Conservation (phyloP, 108 stramenopile genomes). For the Nitzschia sp. region DNA sequence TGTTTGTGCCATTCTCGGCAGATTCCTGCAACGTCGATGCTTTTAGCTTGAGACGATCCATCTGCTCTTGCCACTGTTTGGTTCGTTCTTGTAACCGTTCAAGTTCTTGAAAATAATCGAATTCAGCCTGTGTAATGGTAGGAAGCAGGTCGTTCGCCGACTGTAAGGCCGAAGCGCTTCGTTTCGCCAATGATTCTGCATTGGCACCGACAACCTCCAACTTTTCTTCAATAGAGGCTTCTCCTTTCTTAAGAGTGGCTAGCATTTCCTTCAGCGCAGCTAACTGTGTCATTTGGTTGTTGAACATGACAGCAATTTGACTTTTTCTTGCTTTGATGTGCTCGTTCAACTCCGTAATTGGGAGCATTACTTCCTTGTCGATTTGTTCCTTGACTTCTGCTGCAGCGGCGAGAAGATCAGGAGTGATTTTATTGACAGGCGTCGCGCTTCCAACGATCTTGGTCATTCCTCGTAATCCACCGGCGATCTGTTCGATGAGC, state of each 20-base stretch:
- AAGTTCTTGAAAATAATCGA: constrained; percentile 66
- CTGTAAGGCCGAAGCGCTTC: constrained; percentile 59
- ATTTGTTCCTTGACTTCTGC: constrained; percentile 57
- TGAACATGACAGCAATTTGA: constrained; percentile 42
- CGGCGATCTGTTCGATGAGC: constrained; percentile 44
- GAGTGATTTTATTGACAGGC: constrained; percentile 37
- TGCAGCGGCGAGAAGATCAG: constrained; percentile 64
- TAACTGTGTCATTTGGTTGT: constrained; percentile 52
- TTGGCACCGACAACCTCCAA: constrained; percentile 41
- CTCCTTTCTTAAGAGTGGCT: constrained; percentile 38
- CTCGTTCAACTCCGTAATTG: constrained; percentile 62
- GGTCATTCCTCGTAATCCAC: constrained; percentile 59
- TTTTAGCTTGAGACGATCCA: constrained; percentile 21
- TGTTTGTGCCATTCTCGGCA: constrained; percentile 1
- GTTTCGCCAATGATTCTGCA: constrained; percentile 50
- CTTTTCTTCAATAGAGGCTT: constrained; percentile 36
- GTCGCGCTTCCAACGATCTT: constrained; percentile 77
- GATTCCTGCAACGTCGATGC: constrained; percentile 6
- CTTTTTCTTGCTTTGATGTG: constrained; percentile 43
- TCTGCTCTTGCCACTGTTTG: constrained; percentile 47
- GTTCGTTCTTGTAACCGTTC: constrained; percentile 46
- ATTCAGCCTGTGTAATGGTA: constrained; percentile 73
- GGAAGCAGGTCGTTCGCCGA: constrained; percentile 64
- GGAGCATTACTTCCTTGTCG: constrained; percentile 67
- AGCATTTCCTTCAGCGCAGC: constrained; percentile 38